A percentile compares a stretch with the other conserved stretches of the same genome.
Conservation (phyloP, 1,284 basidiomycete genomes). For the Mycena citricolor region DNA sequence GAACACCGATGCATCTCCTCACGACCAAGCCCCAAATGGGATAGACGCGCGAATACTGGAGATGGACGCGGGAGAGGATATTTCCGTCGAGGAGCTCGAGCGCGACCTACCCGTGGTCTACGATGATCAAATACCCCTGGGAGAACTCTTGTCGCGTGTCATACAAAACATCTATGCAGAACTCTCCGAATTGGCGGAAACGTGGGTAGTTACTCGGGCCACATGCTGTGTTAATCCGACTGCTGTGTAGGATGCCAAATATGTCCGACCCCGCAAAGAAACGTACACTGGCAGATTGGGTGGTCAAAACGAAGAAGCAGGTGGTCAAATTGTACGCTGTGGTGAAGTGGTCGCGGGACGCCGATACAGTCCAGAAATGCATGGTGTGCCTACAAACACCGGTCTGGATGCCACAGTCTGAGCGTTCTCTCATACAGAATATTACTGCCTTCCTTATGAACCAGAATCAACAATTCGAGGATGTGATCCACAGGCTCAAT, state of each 20-base stretch:
- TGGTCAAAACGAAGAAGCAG: slow-evolving; percentile 85
- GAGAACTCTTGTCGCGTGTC: slow-evolving; percentile 74
- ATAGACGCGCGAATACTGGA: too few relatives aligned
- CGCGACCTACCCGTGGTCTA: slow-evolving; percentile 73
- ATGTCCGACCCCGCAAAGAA: slow-evolving; percentile 83
- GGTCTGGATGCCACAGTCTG: slow-evolving; percentile 1
- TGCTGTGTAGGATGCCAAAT: slow-evolving; percentile 66
- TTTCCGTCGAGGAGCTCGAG: slow-evolving; percentile 65
- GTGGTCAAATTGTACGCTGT: slow-evolving; percentile 87
- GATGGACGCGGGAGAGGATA: too few relatives aligned
- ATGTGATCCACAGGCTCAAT: slow-evolving; percentile 62
- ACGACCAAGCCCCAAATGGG: too few relatives aligned
- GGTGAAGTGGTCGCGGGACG: slow-evolving; percentile 80
- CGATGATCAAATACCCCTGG: slow-evolving; percentile 74
- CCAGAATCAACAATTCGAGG: slow-evolving; percentile 82
- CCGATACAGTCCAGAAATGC: slow-evolving; percentile 77
- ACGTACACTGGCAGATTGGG: slow-evolving; percentile 82
- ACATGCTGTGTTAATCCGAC: slow-evolving; percentile 1
- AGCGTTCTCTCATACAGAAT: slow-evolving; percentile 62
- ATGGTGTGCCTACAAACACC: slow-evolving; percentile 52
- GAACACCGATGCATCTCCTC: too few relatives aligned
- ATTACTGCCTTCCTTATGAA: slow-evolving; percentile 81
- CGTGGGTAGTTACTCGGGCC: slow-evolving; percentile 49
- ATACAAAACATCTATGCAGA: slow-evolving; percentile 82
- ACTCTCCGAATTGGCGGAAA: slow-evolving; percentile 81